phyloP scores from a whole-genome alignment of 1,139 yeast species.

The Spencermartinsiella ligniputridi region DNA sequence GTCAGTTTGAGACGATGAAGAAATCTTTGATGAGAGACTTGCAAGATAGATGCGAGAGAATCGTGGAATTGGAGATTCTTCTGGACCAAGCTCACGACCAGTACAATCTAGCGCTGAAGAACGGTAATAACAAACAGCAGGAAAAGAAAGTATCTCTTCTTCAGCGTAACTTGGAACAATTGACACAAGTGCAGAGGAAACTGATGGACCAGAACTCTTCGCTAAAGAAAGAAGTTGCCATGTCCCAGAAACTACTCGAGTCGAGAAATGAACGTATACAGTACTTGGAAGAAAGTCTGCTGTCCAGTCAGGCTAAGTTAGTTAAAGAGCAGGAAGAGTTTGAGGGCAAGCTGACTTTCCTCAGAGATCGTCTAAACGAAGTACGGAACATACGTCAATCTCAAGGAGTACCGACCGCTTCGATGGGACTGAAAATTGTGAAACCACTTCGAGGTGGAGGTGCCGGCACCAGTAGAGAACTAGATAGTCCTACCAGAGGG shows the following conservation, averaged over 20 bases:
- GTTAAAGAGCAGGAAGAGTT: slow-evolving; percentile 50
- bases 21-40: slow-evolving; percentile 40
- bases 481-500: slow-evolving; percentile 7
- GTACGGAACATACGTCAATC: slow-evolving; percentile 10
- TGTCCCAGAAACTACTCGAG: slow-evolving; percentile 56
- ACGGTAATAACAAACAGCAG: slow-evolving; percentile 32
- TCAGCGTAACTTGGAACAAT: slow-evolving; percentile 44
- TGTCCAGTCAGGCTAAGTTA: slow-evolving; percentile 48
- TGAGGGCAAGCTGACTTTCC: slow-evolving; percentile 45
- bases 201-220: slow-evolving; percentile 45
- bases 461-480: slow-evolving; percentile 12
- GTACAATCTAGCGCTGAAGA: slow-evolving; percentile 31
- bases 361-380: slow-evolving; percentile 41
- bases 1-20: slow-evolving; percentile 33
- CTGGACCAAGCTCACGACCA: slow-evolving; percentile 39
- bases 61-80: slow-evolving; percentile 41
- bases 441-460: slow-evolving; percentile 63
- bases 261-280: slow-evolving; percentile 57
- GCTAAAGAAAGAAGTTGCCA: slow-evolving; percentile 44
- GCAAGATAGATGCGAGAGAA: slow-evolving; percentile 40
- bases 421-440: slow-evolving; percentile 42
- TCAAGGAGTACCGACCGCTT: slow-evolving; percentile 5
- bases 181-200: slow-evolving; percentile 40
- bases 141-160: slow-evolving; percentile 38
- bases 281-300: slow-evolving; percentile 48